Percentiles rank a stretch among this genome's conserved stretches.
Conservation (phyloP, 495 filamentous ascomycete species). For the Pseudoneurospora amorphoporcata region DNA sequence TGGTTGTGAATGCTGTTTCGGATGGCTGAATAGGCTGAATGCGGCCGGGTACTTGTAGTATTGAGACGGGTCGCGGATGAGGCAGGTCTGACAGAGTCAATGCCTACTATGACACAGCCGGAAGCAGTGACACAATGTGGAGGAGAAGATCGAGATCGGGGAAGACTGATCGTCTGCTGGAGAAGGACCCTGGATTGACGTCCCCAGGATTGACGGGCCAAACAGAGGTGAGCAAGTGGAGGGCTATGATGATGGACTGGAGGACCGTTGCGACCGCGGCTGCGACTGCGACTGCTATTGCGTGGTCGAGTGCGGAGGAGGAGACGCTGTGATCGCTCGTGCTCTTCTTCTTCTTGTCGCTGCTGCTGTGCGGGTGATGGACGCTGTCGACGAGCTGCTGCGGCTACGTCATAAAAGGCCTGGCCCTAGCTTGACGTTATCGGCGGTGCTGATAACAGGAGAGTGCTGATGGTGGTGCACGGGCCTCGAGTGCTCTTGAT, state of each 20-base stretch:
- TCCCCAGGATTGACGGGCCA: background rate
- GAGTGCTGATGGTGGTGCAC: background rate
- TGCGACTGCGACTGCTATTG: background rate
- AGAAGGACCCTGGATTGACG: background rate
- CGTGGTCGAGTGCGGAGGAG: background rate
- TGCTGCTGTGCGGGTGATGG: background rate
- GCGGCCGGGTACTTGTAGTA: background rate
- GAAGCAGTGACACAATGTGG: background rate
- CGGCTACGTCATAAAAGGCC: constrained; percentile 22
- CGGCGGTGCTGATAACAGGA: background rate
- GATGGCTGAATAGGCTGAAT: background rate
- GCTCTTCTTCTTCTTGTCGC: background rate
- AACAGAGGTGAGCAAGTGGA: background rate
- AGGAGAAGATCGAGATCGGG: background rate
- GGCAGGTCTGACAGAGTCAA: background rate
- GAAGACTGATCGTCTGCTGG: background rate
- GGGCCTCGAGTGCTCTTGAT: background rate
- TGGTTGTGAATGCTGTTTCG: background rate
- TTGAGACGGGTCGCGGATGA: background rate
- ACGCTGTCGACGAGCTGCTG: background rate
- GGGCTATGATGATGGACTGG: background rate
- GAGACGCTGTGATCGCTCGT: background rate
- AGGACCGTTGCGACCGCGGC: background rate
- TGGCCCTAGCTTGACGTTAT: constrained; percentile 17
- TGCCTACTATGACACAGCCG: background rate